These are phyloP conservation scores for Candida smagusa DNA, from an alignment of 1,139 yeast genomes.

Conservation along the genomic window DNA sequence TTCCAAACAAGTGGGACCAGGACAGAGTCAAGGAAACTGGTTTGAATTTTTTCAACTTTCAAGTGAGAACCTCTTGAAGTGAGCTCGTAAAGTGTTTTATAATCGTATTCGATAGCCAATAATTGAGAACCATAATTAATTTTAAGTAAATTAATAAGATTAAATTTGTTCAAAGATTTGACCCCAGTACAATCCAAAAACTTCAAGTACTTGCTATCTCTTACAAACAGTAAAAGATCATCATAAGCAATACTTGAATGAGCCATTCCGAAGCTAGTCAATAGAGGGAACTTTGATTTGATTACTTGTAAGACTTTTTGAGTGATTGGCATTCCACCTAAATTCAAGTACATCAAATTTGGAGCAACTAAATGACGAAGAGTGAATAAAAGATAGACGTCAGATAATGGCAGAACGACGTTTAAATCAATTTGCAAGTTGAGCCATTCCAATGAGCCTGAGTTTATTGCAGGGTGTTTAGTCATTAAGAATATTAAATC, in stretches of 20 bases:
- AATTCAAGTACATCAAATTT: constrained; percentile 54
- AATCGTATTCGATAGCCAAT: constrained; percentile 41
- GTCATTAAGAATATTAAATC: constrained; percentile 71
- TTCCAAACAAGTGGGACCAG: constrained; percentile 45
- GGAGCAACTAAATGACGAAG: constrained; percentile 53
- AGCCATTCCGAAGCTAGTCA: constrained; percentile 63
- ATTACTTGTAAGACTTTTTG: constrained; percentile 53
- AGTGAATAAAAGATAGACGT: constrained; percentile 56
- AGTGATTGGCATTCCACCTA: constrained; percentile 74
- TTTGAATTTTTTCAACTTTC: constrained; percentile 28
- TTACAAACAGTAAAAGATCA: constrained; percentile 48
- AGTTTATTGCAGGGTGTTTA: constrained; percentile 65
- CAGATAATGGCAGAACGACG: constrained; percentile 60
- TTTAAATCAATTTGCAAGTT: constrained; percentile 72
- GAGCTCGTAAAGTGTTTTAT: constrained; percentile 37
- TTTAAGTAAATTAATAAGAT: constrained; percentile 26
- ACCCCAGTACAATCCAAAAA: constrained; percentile 42
- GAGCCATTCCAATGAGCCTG: constrained; percentile 65
- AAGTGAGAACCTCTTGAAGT: constrained; percentile 41
- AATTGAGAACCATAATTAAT: constrained; percentile 25
- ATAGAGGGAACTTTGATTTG: constrained; percentile 48
- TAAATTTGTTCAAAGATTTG: constrained; percentile 28
- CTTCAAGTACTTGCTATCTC: constrained; percentile 22
- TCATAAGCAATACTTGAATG: constrained; percentile 52
- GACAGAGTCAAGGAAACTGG: constrained; percentile 23